Evolutionary conservation across 1,139 yeast species (phyloP).

Genomic region (Candida tropicalis): DNA sequence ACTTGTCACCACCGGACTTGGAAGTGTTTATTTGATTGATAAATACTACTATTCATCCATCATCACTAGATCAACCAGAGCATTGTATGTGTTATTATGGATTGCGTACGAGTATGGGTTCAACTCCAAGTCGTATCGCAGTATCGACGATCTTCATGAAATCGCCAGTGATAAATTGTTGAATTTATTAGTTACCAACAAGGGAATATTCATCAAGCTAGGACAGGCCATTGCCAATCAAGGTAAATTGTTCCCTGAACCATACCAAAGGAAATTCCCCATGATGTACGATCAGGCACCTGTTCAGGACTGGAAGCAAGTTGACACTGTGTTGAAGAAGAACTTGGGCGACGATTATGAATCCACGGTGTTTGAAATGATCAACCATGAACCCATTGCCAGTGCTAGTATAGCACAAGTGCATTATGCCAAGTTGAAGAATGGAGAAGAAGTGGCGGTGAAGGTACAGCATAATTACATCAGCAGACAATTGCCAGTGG

Average conservation of each 20-base stretch:
- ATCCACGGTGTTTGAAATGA: conserved; percentile 41
- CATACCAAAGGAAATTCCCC: conserved; percentile 56
- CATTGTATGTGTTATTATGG: conserved; percentile 48
- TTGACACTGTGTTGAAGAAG: conserved; percentile 46
- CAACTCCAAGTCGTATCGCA: conserved; percentile 43
- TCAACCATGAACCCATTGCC: conserved; percentile 62
- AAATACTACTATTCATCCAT: conserved; percentile 49
- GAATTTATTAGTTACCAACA: conserved; percentile 55
- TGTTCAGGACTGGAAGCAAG: conserved; percentile 58
- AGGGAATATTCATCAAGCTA: conserved; percentile 73
- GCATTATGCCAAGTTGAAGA: conserved; percentile 53
- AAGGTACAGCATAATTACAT: conserved; percentile 71
- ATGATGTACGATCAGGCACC: conserved; percentile 74
- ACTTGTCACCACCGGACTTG: conserved; percentile 15
- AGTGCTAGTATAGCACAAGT: conserved; percentile 80
- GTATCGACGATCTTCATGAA: conserved; percentile 57
- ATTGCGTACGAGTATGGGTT: conserved; percentile 64
- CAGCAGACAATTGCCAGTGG: conserved; percentile 57
- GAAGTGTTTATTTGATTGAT: conserved; percentile 39
- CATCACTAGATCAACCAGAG: conserved; percentile 52
- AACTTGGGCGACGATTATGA: conserved; percentile 53
- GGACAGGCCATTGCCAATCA: conserved; percentile 80
- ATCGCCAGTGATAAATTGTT: conserved; percentile 59
- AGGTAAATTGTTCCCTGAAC: conserved; percentile 65
- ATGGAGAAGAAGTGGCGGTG: conserved; percentile 64